These are phyloP conservation scores for Lobulomyces angularis DNA, from an alignment of 192 early-diverging fungal species.

Conservation along the genomic window DNA sequence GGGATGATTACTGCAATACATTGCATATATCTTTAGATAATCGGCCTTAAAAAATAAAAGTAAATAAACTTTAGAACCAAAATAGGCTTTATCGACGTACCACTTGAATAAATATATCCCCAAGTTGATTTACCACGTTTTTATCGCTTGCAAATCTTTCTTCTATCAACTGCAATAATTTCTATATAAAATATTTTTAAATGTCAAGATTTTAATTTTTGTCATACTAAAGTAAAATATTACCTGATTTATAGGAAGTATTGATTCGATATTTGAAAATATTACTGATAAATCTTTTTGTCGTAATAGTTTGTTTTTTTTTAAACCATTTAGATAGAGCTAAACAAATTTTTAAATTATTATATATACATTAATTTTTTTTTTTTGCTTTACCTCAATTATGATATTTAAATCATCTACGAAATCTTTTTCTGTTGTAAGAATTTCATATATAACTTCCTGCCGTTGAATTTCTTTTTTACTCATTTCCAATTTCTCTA, in stretches of 20 bases:
- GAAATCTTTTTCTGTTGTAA: constrained; percentile 84
- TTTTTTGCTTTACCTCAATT: constrained; percentile 44
- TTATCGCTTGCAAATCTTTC: constrained; percentile 13
- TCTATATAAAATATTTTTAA: constrained; percentile 2
- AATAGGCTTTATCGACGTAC: constrained; percentile 13
- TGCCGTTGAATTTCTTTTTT: constrained; percentile 73
- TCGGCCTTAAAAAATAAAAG: constrained; percentile 18
- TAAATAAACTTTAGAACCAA: constrained; percentile 5
- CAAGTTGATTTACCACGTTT: constrained; percentile 26
- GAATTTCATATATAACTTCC: constrained; percentile 89
- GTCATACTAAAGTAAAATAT: neutral
- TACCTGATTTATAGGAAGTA: constrained; percentile 31
- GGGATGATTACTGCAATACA: constrained; percentile 53
- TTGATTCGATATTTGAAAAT: constrained; percentile 37
- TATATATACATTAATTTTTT: neutral
- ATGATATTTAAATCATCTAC: constrained; percentile 74
- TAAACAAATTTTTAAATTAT: constrained; percentile 5
- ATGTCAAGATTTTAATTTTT: neutral
- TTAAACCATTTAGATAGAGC: constrained; percentile 29
- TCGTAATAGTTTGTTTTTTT: constrained; percentile 22
- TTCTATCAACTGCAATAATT: constrained; percentile 22
- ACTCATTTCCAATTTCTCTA: constrained; percentile 43
- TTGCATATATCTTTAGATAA: constrained; percentile 49
- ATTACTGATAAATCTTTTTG: constrained; percentile 38
- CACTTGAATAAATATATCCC: constrained; percentile 37